phyloP scores from a whole-genome alignment of 2,329 filamentous ascomycete species.

The Acrocalymma vagum region DNA sequence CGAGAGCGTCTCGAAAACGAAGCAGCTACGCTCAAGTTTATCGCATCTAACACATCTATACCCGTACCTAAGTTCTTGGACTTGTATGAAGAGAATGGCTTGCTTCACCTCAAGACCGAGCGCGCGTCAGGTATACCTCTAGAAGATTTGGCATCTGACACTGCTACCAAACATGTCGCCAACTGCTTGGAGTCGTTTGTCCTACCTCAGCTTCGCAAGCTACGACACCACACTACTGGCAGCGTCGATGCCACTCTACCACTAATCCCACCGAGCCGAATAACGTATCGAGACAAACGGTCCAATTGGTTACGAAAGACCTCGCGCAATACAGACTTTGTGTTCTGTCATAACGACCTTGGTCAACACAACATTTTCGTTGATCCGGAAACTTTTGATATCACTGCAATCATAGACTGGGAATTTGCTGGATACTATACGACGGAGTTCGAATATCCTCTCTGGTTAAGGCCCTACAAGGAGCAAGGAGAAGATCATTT shows the following conservation, averaged over 20 bases:
- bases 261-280: conserved; percentile 12
- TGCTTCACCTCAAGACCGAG: too few species aligned
- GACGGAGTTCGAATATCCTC: conserved; percentile 11
- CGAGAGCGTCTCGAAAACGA: too few species aligned
- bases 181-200: conserved; percentile 11
- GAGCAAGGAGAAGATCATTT: conserved; percentile 9
- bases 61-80: too few species aligned
- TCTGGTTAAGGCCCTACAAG: conserved; percentile 10
- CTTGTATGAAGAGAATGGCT: too few species aligned
- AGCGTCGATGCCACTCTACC: conserved; percentile 12
- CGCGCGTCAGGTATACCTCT: too few species aligned
- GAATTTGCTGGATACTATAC: conserved; percentile 13
- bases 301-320: conserved; percentile 7
- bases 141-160: too few species aligned
- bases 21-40: too few species aligned
- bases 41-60: too few species aligned
- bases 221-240: conserved; percentile 10
- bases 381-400: conserved; percentile 10
- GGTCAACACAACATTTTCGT: conserved; percentile 14
- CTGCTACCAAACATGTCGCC: conserved; percentile 8
- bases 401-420: conserved; percentile 13
- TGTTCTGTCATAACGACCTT: conserved; percentile 15
- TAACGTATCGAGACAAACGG: conserved; percentile 15
- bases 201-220: conserved; percentile 12
- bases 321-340: conserved; percentile 4